Evolutionary conservation across 495 filamentous ascomycete species (phyloP).

Genomic region (Bombardia bombarda): DNA sequence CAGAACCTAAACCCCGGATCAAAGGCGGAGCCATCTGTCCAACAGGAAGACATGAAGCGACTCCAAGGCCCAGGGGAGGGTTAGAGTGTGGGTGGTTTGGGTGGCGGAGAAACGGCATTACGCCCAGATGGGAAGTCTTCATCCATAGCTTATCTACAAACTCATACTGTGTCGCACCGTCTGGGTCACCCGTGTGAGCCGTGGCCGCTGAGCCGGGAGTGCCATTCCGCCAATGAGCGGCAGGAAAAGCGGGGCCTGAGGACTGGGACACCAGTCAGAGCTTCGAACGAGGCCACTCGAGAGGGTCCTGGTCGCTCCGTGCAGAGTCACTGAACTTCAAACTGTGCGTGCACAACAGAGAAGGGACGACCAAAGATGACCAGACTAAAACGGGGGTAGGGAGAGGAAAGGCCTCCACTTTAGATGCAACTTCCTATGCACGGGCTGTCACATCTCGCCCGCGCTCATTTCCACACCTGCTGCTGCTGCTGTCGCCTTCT

Average conservation of each 20-base stretch:
- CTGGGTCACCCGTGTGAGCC: not conserved
- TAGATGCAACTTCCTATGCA: slow-evolving; percentile 18
- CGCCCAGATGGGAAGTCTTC: slow-evolving; percentile 14
- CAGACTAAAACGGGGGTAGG: not conserved
- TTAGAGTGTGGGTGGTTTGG: slow-evolving; percentile 2
- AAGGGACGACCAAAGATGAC: not conserved
- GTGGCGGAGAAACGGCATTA: slow-evolving; percentile 6
- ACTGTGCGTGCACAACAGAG: slow-evolving; percentile 5
- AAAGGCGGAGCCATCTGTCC: slow-evolving; percentile 4
- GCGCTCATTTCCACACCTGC: slow-evolving; percentile 19
- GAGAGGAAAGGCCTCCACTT: slow-evolving; percentile 13
- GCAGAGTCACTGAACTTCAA: not conserved
- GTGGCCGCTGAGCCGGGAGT: slow-evolving; percentile 13
- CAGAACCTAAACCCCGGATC: slow-evolving; percentile 26
- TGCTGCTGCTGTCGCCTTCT: not conserved
- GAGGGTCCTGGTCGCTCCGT: slow-evolving; percentile 7
- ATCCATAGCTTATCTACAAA: not conserved
- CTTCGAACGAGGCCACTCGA: not conserved
- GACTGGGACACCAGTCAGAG: slow-evolving; percentile 1
- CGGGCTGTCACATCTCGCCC: slow-evolving; percentile 15
- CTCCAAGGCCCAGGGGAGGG: not conserved
- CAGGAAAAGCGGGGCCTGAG: slow-evolving; percentile 1
- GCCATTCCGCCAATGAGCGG: slow-evolving; percentile 3
- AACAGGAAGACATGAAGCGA: slow-evolving; percentile 5
- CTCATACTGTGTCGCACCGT: slow-evolving; percentile 9